Base-by-base conservation (phyloP, 495 filamentous ascomycete species). In the Rostrohypoxylon terebratum region DNA sequence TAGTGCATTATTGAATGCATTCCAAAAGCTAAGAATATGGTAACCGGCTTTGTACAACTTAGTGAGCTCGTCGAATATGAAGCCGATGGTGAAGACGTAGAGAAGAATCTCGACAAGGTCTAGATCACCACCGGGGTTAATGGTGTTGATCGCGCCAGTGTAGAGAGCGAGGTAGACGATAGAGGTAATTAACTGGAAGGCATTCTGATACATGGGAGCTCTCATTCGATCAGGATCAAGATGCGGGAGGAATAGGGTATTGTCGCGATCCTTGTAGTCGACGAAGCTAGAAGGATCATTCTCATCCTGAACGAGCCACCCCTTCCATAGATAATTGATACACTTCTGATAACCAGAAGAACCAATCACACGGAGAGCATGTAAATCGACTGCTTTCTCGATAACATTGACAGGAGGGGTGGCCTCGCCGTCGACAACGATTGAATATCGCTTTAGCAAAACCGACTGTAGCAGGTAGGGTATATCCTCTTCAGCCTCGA, bases 291-390 rank as follows among this genome's bases (percentile, higher is more conserved):
- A 88, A 4, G 94, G 93, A 73, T 98, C 94, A 44, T 92, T 87
- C 62, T 97, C 92, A 68, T 98, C 92, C 76, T 98, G 96, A 10
- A 95, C 88, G n/a, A 97, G 86, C 96, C 96, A 99, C 44, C 96
- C 96, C 63, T 87, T 88, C 96, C 96, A 99, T 54, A 99, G 90
- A 74, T 93, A 94, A 50, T 84, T 87, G 75, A 98, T 93, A 76
- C 95, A 98, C 74, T 84, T 96, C 75, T 99, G 96, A 75, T 97
- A 99, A n/a, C 95, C 94, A 1, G 92, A 92, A 13, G 91, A 93
- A 14, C 92, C 92, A 66, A 98, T 98, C 28, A 98, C 87, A 25
- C 88, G 85, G 18, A 98, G 82, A 6, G 95, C 93, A 77, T 98
- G 95, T 16, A 98, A 84, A 77, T 99, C 96, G 42, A 98, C 93